Base-by-base conservation (phyloP, 1,284 basidiomycete genomes). In the Thecaphora thlaspeos region DNA sequence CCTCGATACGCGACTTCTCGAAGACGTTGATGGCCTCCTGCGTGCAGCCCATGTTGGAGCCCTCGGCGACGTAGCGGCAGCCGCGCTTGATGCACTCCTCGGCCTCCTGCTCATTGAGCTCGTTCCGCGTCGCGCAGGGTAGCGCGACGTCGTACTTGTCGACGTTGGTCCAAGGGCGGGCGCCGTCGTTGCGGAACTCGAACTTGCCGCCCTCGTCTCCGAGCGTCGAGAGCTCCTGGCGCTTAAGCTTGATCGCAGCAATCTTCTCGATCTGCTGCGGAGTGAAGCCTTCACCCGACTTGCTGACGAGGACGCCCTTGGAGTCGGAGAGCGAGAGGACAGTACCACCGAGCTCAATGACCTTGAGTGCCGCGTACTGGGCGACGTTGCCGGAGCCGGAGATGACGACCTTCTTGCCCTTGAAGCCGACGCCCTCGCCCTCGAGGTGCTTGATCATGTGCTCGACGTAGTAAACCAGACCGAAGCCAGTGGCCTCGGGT, bases 241-340 rank as follows among this genome's bases (percentile, higher is more conserved):
- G 83, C 77, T 87, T 82, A 81, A 86, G 88, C 61, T 82, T 83
- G 81, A 87, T 87, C 63, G 78, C 70, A 48, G 61, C 64, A 37
- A 78, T 73, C 73, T 80, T 73, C 26, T 64, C 79, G 55, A 77
- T 78, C 53, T 78, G 68, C 24, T 79, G 72, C 32, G 74, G 78
- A 61, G 71, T 78, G 73, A 84, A 83, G 48, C 80, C 80, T 14
- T 55, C 52, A 53, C 69, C 76, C 51, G 77, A 69, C 48, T 68
- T 80, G 48, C 86, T 82, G 76, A 89, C 82, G 63, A 89, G 81
- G 10, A 86, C 80, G 55, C 88, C 88, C 75, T 85, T 86, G 58
- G 87, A 89, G 81, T 90, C 88, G 66, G 86, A 88, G 61, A 90
- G 83, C n/a, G 87, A 85, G 71, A 88, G 80, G 48, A 89, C 87